Conservation (phyloP, 768 basidiomycete species). For the Hemileccinum rubropunctum region DNA sequence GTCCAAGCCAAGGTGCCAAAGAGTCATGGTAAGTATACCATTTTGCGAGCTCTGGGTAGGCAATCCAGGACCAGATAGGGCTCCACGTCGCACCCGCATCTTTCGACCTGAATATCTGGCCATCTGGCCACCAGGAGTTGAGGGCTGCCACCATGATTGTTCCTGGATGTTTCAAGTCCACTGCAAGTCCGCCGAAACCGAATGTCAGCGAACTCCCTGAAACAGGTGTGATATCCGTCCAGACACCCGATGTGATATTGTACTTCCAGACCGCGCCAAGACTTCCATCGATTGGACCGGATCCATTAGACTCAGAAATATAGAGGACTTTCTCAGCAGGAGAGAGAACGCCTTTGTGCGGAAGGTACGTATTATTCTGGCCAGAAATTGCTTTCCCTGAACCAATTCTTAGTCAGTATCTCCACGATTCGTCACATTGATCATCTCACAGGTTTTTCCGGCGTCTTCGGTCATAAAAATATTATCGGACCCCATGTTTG, state of each 20-base stretch:
- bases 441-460: constrained; percentile 30
- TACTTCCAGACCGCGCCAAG: constrained; percentile 50
- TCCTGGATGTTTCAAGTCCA: constrained; percentile 59
- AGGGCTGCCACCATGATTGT: constrained; percentile 68
- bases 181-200: constrained; percentile 60
- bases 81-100: constrained; percentile 60
- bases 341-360: constrained; percentile 66
- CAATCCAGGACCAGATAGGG: constrained; percentile 53
- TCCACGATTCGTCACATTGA: background rate
- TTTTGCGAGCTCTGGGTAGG: constrained; percentile 41
- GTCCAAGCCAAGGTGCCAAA: constrained; percentile 60
- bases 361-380: constrained; percentile 54
- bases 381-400: constrained; percentile 57
- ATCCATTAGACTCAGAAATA: constrained; percentile 59
- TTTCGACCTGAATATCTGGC: constrained; percentile 60
- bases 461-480: constrained; percentile 56
- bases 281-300: constrained; percentile 63
- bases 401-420: background rate
- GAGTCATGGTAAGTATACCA: constrained; percentile 55
- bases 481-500: constrained; percentile 51
- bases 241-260: constrained; percentile 49
- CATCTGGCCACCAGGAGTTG: constrained; percentile 60
- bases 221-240: constrained; percentile 64
- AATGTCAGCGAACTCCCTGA: constrained; percentile 57
- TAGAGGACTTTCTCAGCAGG: constrained; percentile 56